phyloP scores from a whole-genome alignment of 23 red algal species.

The Gracilaria caudata region DNA sequence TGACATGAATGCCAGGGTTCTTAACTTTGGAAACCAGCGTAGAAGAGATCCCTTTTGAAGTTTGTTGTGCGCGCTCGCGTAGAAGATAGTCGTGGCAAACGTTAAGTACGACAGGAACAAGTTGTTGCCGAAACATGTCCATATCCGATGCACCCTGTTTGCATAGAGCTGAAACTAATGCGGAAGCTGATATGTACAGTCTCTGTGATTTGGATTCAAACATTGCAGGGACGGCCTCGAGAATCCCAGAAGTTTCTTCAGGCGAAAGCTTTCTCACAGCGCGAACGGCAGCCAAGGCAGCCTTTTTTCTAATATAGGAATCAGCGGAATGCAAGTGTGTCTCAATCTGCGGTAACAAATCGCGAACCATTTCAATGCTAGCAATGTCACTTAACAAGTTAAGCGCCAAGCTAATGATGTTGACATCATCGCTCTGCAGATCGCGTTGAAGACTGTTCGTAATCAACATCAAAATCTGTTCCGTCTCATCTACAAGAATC shows the following conservation, averaged over 20 bases:
- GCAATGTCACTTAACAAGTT: constrained; percentile 89
- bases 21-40: constrained; percentile 45
- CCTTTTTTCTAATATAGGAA: constrained; percentile 91
- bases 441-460: constrained; percentile 88
- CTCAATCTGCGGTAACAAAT: constrained; percentile 91
- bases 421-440: constrained; percentile 76
- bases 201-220: constrained; percentile 44
- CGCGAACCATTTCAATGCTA: constrained; percentile 86
- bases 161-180: constrained; percentile 51
- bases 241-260: constrained; percentile 69
- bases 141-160: constrained; percentile 52
- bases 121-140: constrained; percentile 7
- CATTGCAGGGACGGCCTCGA: constrained; percentile 43
- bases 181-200: constrained; percentile 52
- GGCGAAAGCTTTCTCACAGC: constrained; percentile 79
- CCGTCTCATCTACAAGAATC: constrained; percentile 90
- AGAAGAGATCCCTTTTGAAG: neutral
- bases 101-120: constrained; percentile 42
- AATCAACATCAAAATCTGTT: constrained; percentile 88
- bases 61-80: constrained; percentile 13
- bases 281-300: constrained; percentile 83
- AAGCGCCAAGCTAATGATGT: constrained; percentile 87
- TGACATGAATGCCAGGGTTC: constrained; percentile 79
- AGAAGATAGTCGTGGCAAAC: constrained; percentile 43
- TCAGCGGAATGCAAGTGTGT: constrained; percentile 61